These are phyloP conservation scores for Typha latifolia DNA, from an alignment of 176 grass and related monocot species.

Conservation along the genomic window DNA sequence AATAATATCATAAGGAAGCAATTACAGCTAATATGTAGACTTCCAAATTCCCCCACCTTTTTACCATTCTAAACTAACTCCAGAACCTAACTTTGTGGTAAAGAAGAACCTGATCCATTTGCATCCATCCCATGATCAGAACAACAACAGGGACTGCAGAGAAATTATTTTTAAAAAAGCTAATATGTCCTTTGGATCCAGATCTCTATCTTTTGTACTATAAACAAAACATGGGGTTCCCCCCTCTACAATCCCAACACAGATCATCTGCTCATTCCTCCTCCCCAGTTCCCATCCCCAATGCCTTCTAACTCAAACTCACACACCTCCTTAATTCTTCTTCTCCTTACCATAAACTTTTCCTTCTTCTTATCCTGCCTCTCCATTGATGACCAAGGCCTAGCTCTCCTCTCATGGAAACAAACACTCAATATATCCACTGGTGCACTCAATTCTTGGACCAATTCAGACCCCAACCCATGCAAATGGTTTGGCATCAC, in stretches of 20 bases:
- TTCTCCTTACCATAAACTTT: slow-evolving; percentile 18
- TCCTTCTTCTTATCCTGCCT: slow-evolving; percentile 30
- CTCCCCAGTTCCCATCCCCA: slow-evolving; percentile 6
- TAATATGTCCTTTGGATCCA: slow-evolving; percentile 59
- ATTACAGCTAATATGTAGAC: neutral
- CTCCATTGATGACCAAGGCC: slow-evolving; percentile 48
- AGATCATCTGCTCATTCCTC: slow-evolving; percentile 13
- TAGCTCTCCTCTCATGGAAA: slow-evolving; percentile 77
- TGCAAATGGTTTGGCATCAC: slow-evolving; percentile 64
- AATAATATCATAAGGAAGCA: too few relatives aligned
- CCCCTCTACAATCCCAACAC: slow-evolving; percentile 75
- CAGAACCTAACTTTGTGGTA: slow-evolving; percentile 13
- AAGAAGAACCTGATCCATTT: slow-evolving; percentile 12
- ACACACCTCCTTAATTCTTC: slow-evolving; percentile 20
- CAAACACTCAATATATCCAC: slow-evolving; percentile 27
- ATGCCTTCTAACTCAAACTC: slow-evolving; percentile 31
- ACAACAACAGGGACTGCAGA: neutral
- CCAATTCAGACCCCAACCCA: slow-evolving; percentile 39
- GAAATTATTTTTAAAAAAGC: slow-evolving; percentile 14
- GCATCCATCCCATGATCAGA: slow-evolving; percentile 21
- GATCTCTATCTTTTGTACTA: slow-evolving; percentile 74
- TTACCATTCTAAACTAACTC: slow-evolving; percentile 5
- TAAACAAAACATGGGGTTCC: slow-evolving; percentile 93
- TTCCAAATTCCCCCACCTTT: slow-evolving; percentile 14
- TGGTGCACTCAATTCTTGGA: slow-evolving; percentile 50